Conservation (phyloP, 2,329 filamentous ascomycete species). For the Knufia petricola region DNA sequence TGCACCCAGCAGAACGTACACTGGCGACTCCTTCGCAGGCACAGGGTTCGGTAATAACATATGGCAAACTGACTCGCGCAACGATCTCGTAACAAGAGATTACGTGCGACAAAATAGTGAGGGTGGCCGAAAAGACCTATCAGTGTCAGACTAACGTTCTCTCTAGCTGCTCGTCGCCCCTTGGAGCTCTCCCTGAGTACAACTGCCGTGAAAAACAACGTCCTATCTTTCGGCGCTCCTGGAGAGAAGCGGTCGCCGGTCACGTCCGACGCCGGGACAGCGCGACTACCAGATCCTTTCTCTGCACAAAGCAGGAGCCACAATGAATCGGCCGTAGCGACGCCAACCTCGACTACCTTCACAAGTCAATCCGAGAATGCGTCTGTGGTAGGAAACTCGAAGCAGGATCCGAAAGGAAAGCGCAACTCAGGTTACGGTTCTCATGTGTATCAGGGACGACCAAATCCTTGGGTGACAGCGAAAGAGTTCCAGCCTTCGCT, state of each 20-base stretch:
- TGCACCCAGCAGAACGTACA: neutral
- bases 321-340: neutral
- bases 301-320: slow-evolving; percentile 9
- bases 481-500: slow-evolving; percentile 1
- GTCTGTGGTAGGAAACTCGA: neutral
- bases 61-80: slow-evolving; percentile 3
- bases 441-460: neutral
- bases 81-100: neutral
- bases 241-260: neutral
- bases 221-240: neutral
- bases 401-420: neutral
- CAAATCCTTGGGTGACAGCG: neutral
- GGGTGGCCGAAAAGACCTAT: neutral
- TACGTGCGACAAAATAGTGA: neutral
- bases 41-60: slow-evolving; percentile 1
- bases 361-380: slow-evolving; percentile 4
- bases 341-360: slow-evolving; percentile 4
- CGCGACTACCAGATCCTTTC: neutral
- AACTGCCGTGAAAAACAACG: neutral
- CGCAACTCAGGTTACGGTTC: neutral
- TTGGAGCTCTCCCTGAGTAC: neutral
- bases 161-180: neutral
- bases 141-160: neutral
- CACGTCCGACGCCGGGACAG: neutral
- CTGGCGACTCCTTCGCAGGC: neutral